Conservation (phyloP, 1,284 basidiomycete species). For the Ustilago lituana region DNA sequence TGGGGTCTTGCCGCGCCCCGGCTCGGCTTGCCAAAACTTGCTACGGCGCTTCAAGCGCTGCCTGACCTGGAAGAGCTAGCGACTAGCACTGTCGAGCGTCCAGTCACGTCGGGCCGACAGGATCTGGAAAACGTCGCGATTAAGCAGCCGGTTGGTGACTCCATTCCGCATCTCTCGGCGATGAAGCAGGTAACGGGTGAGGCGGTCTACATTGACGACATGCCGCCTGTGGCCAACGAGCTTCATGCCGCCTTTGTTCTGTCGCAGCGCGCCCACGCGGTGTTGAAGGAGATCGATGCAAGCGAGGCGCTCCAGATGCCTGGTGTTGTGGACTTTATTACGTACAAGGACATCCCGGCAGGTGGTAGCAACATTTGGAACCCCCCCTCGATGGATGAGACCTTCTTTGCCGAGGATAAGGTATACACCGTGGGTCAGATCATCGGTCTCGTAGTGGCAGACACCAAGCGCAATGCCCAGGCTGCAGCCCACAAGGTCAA, state of each 20-base stretch:
- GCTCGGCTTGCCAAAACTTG: slow-evolving; percentile 31
- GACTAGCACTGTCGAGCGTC: slow-evolving; percentile 39
- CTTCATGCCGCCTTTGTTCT: slow-evolving; percentile 66
- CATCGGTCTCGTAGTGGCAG: slow-evolving; percentile 66
- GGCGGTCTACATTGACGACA: slow-evolving; percentile 67
- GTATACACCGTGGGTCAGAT: slow-evolving; percentile 65
- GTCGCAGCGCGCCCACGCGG: slow-evolving; percentile 65
- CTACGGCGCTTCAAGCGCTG: slow-evolving; percentile 3
- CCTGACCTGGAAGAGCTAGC: slow-evolving; percentile 51
- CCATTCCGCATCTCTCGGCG: slow-evolving; percentile 64
- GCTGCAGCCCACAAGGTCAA: slow-evolving; percentile 65
- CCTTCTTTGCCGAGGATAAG: slow-evolving; percentile 66
- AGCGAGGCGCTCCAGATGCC: slow-evolving; percentile 61
- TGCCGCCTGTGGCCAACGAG: slow-evolving; percentile 64
- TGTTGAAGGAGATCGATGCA: slow-evolving; percentile 63
- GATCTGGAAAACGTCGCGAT: slow-evolving; percentile 55
- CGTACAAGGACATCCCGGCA: slow-evolving; percentile 61
- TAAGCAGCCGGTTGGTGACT: slow-evolving; percentile 55
- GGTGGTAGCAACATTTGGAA: slow-evolving; percentile 67
- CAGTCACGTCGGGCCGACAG: slow-evolving; percentile 48
- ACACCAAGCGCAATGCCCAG: slow-evolving; percentile 66
- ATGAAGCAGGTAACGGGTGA: slow-evolving; percentile 68
- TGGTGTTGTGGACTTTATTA: slow-evolving; percentile 65
- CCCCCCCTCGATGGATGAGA: slow-evolving; percentile 66
- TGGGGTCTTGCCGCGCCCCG: slow-evolving; percentile 58